These are phyloP conservation scores for Coniosporium tulheliwenetii DNA, from an alignment of 2,329 filamentous ascomycete genomes.

Conservation along the genomic window DNA sequence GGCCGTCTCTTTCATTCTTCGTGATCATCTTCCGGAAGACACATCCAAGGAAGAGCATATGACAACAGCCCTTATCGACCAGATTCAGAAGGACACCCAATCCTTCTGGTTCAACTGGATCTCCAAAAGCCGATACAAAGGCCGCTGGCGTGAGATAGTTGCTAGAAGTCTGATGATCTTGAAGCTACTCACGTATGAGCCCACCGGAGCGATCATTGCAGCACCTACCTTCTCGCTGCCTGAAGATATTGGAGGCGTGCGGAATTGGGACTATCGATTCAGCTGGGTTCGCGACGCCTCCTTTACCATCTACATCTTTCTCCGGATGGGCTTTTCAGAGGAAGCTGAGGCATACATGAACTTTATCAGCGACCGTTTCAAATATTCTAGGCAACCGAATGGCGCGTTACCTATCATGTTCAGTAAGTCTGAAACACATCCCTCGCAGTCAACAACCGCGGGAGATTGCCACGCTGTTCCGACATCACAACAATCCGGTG, in stretches of 20 bases:
- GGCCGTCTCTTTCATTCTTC: slow-evolving; percentile 51
- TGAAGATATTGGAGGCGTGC: slow-evolving; percentile 52
- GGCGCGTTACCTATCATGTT: slow-evolving; percentile 67
- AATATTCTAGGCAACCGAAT: slow-evolving; percentile 41
- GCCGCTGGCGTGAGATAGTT: slow-evolving; percentile 58
- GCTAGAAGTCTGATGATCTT: slow-evolving; percentile 56
- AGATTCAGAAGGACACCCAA: slow-evolving; percentile 53
- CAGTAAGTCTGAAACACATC: slow-evolving; percentile 20
- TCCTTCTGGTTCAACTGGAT: slow-evolving; percentile 63
- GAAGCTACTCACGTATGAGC: slow-evolving; percentile 64
- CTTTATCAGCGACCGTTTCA: slow-evolving; percentile 59
- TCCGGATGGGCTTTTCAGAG: slow-evolving; percentile 58
- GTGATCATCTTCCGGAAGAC: slow-evolving; percentile 37
- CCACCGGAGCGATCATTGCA: slow-evolving; percentile 62
- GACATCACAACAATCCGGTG: too few relatives aligned
- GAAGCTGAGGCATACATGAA: slow-evolving; percentile 67
- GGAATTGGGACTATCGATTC: slow-evolving; percentile 56
- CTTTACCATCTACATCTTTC: slow-evolving; percentile 61
- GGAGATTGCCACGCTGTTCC: too few relatives aligned
- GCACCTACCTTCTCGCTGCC: slow-evolving; percentile 65
- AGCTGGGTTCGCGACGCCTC: slow-evolving; percentile 66
- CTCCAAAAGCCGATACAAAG: slow-evolving; percentile 52
- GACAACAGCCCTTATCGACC: slow-evolving; percentile 41
- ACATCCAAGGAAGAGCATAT: slow-evolving; percentile 43
- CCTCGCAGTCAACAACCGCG: too few relatives aligned